These are phyloP conservation scores for Xylariaceae sp. DNA, from an alignment of 2,329 filamentous ascomycete genomes.

Conservation along the genomic window DNA sequence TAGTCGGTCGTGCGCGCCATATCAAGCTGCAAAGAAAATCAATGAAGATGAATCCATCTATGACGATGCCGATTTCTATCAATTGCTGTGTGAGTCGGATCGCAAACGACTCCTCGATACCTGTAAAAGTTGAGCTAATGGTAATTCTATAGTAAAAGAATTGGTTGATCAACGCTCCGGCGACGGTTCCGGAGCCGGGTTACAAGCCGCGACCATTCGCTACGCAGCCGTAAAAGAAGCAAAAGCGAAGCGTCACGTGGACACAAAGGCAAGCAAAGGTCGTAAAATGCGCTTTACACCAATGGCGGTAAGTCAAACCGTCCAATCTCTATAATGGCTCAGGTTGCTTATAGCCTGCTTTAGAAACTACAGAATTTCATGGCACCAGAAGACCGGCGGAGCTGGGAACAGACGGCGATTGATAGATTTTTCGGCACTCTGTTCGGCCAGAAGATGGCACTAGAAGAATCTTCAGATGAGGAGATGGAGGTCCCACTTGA, in stretches of 20 bases:
- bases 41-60: conserved; percentile 64
- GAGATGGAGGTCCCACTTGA: conserved; percentile 49
- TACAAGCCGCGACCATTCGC: conserved; percentile 51
- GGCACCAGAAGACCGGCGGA: conserved; percentile 78
- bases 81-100: conserved; percentile 55
- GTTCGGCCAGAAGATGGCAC: conserved; percentile 64
- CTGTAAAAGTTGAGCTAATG: conserved; percentile 4
- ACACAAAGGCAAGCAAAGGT: conserved; percentile 93
- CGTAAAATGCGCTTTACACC: conserved; percentile 81
- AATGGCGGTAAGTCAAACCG: conserved; percentile 13
- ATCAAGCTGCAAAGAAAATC: conserved; percentile 57
- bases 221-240: conserved; percentile 69
- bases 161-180: conserved; percentile 83
- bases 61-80: conserved; percentile 94
- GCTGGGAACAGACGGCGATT: conserved; percentile 76
- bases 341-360: conserved; percentile 49
- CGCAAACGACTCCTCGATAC: not conserved
- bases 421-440: conserved; percentile 73
- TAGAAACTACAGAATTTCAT: conserved; percentile 98
- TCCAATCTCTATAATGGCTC: not conserved
- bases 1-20: conserved; percentile 66
- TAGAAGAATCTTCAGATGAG: conserved; percentile 55
- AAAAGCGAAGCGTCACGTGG: conserved; percentile 78
- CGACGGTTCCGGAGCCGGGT: conserved; percentile 50
- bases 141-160: conserved; percentile 63